Conservation (phyloP, 371 early-diverging fungal species). For the Mortierella sp. region DNA sequence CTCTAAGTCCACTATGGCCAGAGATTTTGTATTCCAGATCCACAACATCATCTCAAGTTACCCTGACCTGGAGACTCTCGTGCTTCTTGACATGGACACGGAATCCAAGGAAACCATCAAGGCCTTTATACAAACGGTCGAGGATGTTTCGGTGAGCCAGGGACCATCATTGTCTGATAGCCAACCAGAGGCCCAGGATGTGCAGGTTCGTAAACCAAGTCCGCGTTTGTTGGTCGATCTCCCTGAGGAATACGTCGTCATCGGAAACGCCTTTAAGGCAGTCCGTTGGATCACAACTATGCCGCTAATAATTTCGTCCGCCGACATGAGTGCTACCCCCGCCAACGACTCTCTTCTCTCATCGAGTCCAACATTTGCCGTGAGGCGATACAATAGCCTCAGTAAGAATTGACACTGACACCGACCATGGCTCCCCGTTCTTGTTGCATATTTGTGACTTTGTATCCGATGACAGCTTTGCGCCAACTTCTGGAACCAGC, state of each 20-base stretch:
- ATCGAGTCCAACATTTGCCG: neutral
- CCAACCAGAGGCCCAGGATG: neutral
- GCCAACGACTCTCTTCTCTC: neutral
- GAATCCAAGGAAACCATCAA: neutral
- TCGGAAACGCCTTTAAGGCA: neutral
- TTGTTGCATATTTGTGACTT: neutral
- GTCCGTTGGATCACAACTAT: neutral
- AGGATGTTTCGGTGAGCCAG: neutral
- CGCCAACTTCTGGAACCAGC: neutral
- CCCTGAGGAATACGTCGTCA: neutral
- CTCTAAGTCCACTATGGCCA: neutral
- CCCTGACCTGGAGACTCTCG: neutral
- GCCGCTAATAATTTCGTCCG: slow-evolving; percentile 2
- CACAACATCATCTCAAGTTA: neutral
- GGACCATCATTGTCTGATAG: neutral
- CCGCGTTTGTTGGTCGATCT: neutral
- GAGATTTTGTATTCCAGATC: neutral
- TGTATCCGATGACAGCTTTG: neutral
- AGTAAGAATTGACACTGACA: neutral
- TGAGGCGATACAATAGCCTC: neutral
- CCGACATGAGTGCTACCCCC: no score
- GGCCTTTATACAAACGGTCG: neutral
- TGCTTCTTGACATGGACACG: neutral
- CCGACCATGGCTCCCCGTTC: neutral
- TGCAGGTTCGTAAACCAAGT: neutral